Conservation (phyloP, 2,329 filamentous ascomycete species). For the Diaporthe vexans region DNA sequence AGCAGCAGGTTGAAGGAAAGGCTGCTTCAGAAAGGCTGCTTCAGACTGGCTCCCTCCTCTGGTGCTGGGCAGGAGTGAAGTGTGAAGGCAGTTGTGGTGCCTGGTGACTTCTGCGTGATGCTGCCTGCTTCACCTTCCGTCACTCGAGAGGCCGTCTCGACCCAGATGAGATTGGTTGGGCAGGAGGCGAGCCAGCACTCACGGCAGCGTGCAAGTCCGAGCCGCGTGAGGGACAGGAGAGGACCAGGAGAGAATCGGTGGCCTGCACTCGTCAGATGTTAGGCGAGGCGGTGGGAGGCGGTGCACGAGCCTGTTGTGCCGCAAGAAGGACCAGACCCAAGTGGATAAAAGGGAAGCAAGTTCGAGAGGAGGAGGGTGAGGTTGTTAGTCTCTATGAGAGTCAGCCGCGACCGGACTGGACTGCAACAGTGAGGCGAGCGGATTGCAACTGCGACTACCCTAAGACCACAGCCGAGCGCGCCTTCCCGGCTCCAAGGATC, state of each 20-base stretch:
- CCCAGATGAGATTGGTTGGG: not conserved
- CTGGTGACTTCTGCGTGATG: conserved; percentile 12
- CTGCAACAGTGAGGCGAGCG: conserved; percentile 2
- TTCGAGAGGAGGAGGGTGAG: not conserved
- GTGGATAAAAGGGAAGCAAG: not conserved
- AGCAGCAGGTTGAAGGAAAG: not conserved
- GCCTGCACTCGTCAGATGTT: conserved; percentile 26
- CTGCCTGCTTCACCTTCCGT: not conserved
- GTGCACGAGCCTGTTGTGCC: conserved; percentile 1
- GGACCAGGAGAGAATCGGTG: not conserved
- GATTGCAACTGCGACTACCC: conserved; percentile 1
- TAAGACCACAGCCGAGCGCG: conserved; percentile 15
- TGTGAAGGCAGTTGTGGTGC: not conserved
- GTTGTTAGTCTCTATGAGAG: not conserved
- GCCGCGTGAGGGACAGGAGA: not conserved
- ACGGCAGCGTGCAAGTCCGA: conserved; percentile 1
- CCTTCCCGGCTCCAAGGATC: conserved; percentile 28
- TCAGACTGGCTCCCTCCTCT: conserved; percentile 5
- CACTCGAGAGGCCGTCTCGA: not conserved
- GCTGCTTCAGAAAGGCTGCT: not conserved
- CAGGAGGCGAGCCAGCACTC: conserved; percentile 1
- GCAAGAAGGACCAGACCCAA: not conserved
- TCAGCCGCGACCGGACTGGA: conserved; percentile 8
- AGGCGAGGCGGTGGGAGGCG: not conserved
- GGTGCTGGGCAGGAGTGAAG: not conserved